Evolutionary conservation across 192 early-diverging fungal genomes (phyloP).

Genomic region (Backusella morwellensis): DNA sequence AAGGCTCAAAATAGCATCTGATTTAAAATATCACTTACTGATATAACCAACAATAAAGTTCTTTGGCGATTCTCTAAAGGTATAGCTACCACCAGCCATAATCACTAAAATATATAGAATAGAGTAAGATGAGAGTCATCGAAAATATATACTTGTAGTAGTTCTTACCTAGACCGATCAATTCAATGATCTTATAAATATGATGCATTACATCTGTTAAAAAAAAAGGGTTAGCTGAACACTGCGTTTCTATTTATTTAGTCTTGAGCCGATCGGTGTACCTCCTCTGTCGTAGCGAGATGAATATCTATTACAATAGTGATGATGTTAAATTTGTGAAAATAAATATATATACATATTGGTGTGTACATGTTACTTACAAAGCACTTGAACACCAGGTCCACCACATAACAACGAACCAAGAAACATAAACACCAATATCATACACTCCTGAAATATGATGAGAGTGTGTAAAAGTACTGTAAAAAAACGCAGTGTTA

Average conservation of each 20-base stretch:
- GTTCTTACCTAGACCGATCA: slow-evolving; percentile 24
- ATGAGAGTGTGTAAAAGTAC: slow-evolving; percentile 44
- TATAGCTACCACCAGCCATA: slow-evolving; percentile 31
- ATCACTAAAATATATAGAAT: slow-evolving; percentile 10
- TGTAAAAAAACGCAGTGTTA: slow-evolving; percentile 1
- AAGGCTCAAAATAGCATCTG: background rate
- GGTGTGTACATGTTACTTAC: background rate
- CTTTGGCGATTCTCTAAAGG: background rate
- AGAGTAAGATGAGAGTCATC: background rate
- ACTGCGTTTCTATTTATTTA: background rate
- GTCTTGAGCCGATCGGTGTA: background rate
- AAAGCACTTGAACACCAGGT: slow-evolving; percentile 39
- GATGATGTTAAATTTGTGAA: background rate
- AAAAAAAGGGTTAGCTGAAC: background rate
- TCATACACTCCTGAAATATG: slow-evolving; percentile 35
- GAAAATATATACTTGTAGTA: background rate
- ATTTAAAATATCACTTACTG: slow-evolving; percentile 4
- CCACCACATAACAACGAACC: slow-evolving; percentile 43
- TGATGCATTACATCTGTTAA: slow-evolving; percentile 35
- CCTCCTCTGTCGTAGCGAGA: slow-evolving; percentile 32
- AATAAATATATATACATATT: background rate
- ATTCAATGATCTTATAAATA: slow-evolving; percentile 34
- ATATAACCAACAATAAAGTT: slow-evolving; percentile 36
- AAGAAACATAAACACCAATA: slow-evolving; percentile 34
- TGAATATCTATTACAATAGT: slow-evolving; percentile 21